Percentiles rank a stretch among this genome's conserved stretches.
These are phyloP conservation scores for Tarenaya hassleriana DNA, from an alignment of 345 rosid genomes.

Conservation along the genomic window DNA sequence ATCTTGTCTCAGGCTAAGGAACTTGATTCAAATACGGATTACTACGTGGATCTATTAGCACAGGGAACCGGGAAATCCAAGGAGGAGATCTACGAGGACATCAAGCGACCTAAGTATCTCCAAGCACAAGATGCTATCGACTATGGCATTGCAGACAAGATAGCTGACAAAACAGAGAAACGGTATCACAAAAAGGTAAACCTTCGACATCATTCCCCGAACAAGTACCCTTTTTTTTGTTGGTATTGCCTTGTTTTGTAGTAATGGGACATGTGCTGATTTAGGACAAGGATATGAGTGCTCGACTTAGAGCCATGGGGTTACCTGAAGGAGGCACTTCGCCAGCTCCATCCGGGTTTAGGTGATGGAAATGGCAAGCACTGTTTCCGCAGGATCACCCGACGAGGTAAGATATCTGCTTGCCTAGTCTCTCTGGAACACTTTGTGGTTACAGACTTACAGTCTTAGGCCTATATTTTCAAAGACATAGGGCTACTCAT, in stretches of 20 bases:
- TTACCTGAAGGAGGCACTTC: slow-evolving; percentile 52
- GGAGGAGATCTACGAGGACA: slow-evolving; percentile 69
- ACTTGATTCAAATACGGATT: slow-evolving; percentile 60
- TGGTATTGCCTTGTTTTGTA: slow-evolving; percentile 9
- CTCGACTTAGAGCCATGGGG: slow-evolving; percentile 56
- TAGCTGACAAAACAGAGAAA: slow-evolving; percentile 44
- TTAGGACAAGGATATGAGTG: slow-evolving; percentile 67
- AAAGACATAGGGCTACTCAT: too few species aligned
- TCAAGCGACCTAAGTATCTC: slow-evolving; percentile 64
- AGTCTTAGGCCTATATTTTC: too few species aligned
- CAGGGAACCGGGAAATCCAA: slow-evolving; percentile 69
- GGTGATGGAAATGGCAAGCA: slow-evolving; percentile 30
- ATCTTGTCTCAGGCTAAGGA: slow-evolving; percentile 61
- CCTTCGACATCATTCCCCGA: background rate
- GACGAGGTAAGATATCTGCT: slow-evolving; percentile 1
- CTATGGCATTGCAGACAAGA: slow-evolving; percentile 84
- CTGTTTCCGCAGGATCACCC: background rate
- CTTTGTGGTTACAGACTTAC: slow-evolving; percentile 23
- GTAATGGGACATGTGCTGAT: slow-evolving; percentile 13
- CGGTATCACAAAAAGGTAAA: slow-evolving; percentile 66
- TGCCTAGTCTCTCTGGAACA: slow-evolving; percentile 18
- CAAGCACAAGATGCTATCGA: slow-evolving; percentile 68
- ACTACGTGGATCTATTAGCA: slow-evolving; percentile 62
- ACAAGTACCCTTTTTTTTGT: slow-evolving; percentile 15
- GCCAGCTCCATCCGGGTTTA: slow-evolving; percentile 49